Evolutionary conservation across 2,329 filamentous ascomycete genomes (phyloP), one percentile per base, ranked within the genome.

Genomic region (Trichoderma aggressivum): DNA sequence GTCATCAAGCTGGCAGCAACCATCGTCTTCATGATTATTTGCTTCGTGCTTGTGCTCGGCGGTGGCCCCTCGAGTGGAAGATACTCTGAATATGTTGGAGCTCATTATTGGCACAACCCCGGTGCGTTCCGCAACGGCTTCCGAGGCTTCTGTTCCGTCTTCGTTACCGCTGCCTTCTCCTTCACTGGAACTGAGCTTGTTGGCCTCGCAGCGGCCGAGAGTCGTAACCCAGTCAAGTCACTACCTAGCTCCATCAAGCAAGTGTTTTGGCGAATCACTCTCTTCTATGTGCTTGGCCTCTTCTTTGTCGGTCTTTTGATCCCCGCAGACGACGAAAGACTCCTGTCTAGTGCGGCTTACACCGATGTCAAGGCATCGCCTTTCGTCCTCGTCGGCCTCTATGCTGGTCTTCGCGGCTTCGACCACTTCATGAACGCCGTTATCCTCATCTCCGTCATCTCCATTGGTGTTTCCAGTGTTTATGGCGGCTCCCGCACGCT

Each of bases 181-280:
- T 92, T 91, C 74, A 86, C 89, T 2, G 90, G 90, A 12, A 91
- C 90, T 1, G 90, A 92, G 78, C 82, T 91, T 6, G 90, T 92
- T 59, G 91, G 90, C 77, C 86, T 93, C 10, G 90, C 90, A 6
- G 91, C 91, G 5, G 91, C 90, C 14, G 91, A 93, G 80, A 88
- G 90, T 0, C 81, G 79, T 5, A 91, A 92, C 76, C 91, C 91
- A 1, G 86, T 88, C 73, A 89, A 92, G 78, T 88, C 90, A 0
- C 86, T 97, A 0, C 93, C 93, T 0, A 90, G 89, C 26, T 93
- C 93, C 2, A 89, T 94, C 77, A 95, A 94, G 83, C 92, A 95
- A 80, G 91, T 86, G 36, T 86, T 86, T 75, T 86, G 84, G 84
- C 83, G 84, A 77, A 84, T 86, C 74, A 84, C 83, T n/a, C 78